Evolutionary conservation across 176 grass and related monocot species (phyloP).

Genomic region (Juncus effusus): DNA sequence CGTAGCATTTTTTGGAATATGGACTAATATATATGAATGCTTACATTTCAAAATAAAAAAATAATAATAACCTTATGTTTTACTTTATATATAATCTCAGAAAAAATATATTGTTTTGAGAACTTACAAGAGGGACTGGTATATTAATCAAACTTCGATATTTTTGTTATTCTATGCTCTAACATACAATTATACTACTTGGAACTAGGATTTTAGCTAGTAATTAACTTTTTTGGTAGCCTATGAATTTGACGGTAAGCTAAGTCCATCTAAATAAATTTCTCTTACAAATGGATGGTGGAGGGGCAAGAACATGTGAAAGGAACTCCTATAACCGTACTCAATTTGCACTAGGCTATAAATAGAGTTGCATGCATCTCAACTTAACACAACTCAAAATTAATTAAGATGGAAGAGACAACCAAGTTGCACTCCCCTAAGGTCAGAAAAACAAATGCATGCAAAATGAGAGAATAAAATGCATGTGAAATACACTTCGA

Average conservation of each 20-base stretch:
- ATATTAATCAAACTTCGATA: too few relatives aligned
- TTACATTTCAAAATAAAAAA: too few relatives aligned
- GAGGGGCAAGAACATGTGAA: constrained; percentile 25
- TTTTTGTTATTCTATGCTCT: too few relatives aligned
- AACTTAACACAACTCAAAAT: constrained; percentile 1
- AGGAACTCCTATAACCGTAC: constrained; percentile 12
- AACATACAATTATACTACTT: too few relatives aligned
- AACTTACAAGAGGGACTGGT: too few relatives aligned
- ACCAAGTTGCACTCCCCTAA: constrained; percentile 26
- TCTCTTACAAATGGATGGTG: constrained; percentile 23
- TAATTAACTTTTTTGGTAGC: too few relatives aligned
- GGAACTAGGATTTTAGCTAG: too few relatives aligned
- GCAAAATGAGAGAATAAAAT: background rate
- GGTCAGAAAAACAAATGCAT: constrained; percentile 8
- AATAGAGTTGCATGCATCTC: constrained; percentile 17
- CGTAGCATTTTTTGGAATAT: too few relatives aligned
- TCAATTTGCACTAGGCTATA: constrained; percentile 19
- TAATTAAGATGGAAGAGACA: constrained; percentile 17
- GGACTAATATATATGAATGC: too few relatives aligned
- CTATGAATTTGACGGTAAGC: background rate
- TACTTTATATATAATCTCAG: too few relatives aligned
- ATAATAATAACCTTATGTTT: too few relatives aligned
- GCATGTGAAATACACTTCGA: constrained; percentile 8
- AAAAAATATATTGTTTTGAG: too few relatives aligned
- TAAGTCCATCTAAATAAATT: constrained; percentile 21